Evolutionary conservation across 1,139 yeast genomes (phyloP).

Genomic region (Lodderomyces orthopsilosis): DNA sequence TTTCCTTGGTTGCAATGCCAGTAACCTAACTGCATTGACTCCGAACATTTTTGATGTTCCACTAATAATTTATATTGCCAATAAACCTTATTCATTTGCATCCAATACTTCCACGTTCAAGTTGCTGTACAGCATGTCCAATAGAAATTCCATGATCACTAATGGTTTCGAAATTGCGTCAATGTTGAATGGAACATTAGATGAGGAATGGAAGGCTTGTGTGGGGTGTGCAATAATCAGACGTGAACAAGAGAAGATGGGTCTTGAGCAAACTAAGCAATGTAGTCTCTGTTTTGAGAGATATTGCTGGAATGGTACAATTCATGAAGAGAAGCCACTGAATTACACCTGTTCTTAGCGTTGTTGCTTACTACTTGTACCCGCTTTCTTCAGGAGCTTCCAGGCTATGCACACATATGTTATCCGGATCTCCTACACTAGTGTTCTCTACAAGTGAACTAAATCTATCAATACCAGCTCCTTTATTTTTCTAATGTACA

Average conservation of each 20-base stretch:
- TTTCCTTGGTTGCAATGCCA: constrained; percentile 45
- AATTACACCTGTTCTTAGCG: background rate
- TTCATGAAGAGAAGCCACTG: constrained; percentile 1
- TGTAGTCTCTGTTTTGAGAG: constrained; percentile 36
- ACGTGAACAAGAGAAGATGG: constrained; percentile 39
- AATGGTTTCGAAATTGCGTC: constrained; percentile 39
- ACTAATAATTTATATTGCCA: constrained; percentile 37
- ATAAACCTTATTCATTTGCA: constrained; percentile 37
- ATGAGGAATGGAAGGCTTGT: constrained; percentile 38
- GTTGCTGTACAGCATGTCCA: constrained; percentile 30
- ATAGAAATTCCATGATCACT: constrained; percentile 35
- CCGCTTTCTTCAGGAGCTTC: no score
- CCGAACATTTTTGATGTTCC: constrained; percentile 39
- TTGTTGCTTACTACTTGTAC: no score
- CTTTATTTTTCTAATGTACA: constrained; percentile 1
- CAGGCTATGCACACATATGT: no score
- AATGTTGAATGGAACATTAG: constrained; percentile 33
- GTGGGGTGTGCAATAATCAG: constrained; percentile 44
- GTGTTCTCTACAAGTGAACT: no score
- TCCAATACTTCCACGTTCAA: constrained; percentile 39
- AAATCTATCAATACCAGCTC: background rate
- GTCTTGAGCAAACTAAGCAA: constrained; percentile 35
- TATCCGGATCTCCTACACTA: no score
- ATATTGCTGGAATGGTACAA: constrained; percentile 44
- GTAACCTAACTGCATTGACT: constrained; percentile 33